Conservation (phyloP, 1,284 basidiomycete species). For the Quambalaria eucalypti region DNA sequence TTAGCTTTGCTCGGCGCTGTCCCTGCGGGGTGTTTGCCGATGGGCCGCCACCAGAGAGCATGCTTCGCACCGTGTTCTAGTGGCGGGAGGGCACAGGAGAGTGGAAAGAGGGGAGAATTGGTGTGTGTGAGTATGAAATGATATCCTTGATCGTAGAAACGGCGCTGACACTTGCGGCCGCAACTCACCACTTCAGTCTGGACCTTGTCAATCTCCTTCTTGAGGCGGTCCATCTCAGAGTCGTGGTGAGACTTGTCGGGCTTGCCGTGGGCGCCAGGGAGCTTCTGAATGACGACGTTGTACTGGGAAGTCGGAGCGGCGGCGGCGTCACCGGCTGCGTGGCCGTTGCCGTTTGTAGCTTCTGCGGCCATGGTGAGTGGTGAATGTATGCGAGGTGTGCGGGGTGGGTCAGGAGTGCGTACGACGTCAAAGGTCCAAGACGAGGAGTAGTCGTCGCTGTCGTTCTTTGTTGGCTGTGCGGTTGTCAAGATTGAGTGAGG, state of each 20-base stretch:
- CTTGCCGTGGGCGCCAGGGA: conserved; percentile 30
- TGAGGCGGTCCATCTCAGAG: conserved; percentile 37
- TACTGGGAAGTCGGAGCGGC: not conserved
- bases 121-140: not conserved
- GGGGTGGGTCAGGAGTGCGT: no score
- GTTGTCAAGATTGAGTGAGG: no score
- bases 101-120: not conserved
- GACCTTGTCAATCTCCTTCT: conserved; percentile 32
- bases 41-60: conserved; percentile 47
- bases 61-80: conserved; percentile 67
- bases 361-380: not conserved
- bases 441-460: no score
- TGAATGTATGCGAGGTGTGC: not conserved
- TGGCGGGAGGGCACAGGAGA: not conserved
- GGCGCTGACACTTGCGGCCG: not conserved
- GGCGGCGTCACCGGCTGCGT: not conserved
- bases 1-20: conserved; percentile 66
- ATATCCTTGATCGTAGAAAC: not conserved
- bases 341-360: not conserved
- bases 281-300: conserved; percentile 36
- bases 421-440: no score
- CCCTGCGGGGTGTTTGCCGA: conserved; percentile 51
- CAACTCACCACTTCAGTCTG: conserved; percentile 35
- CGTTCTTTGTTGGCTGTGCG: no score
- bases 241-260: conserved; percentile 38